Evolutionary conservation across 306 rosid species (phyloP).

Genomic region (Cercis canadensis): DNA sequence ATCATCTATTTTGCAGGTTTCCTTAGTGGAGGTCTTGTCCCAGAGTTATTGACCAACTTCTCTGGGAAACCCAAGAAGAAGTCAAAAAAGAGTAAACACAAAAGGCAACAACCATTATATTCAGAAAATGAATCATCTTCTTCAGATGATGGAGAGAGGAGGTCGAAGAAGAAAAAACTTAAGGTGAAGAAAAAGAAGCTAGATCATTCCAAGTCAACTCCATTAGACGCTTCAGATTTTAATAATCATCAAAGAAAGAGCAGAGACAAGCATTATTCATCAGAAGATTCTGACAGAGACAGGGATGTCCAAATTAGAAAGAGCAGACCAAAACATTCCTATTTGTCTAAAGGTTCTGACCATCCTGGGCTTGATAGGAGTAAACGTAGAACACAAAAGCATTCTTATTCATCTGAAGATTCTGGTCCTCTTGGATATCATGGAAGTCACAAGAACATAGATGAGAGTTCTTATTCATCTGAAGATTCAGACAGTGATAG

Average conservation of each 20-base stretch:
- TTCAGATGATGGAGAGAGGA: conserved; percentile 54
- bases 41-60: conserved; percentile 70
- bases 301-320: conserved; percentile 43
- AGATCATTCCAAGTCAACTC: conserved; percentile 48
- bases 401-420: conserved; percentile 35
- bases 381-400: conserved; percentile 42
- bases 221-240: conserved; percentile 56
- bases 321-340: conserved; percentile 38
- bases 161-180: conserved; percentile 42
- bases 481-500: conserved; percentile 53
- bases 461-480: conserved; percentile 42
- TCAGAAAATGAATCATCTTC: conserved; percentile 52
- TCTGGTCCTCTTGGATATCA: conserved; percentile 27
- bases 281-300: conserved; percentile 52
- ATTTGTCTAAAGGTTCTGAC: conserved; percentile 39
- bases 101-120: conserved; percentile 42
- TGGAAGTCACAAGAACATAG: conserved; percentile 38
- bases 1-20: conserved; percentile 62
- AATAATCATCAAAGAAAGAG: conserved; percentile 46
- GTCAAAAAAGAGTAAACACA: conserved; percentile 63
- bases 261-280: conserved; percentile 44
- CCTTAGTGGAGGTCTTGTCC: conserved; percentile 68
- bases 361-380: conserved; percentile 37
- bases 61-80: conserved; percentile 73
- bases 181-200: conserved; percentile 59